phyloP scores from a whole-genome alignment of 306 rosid genomes.

The Quercus mongolica region DNA sequence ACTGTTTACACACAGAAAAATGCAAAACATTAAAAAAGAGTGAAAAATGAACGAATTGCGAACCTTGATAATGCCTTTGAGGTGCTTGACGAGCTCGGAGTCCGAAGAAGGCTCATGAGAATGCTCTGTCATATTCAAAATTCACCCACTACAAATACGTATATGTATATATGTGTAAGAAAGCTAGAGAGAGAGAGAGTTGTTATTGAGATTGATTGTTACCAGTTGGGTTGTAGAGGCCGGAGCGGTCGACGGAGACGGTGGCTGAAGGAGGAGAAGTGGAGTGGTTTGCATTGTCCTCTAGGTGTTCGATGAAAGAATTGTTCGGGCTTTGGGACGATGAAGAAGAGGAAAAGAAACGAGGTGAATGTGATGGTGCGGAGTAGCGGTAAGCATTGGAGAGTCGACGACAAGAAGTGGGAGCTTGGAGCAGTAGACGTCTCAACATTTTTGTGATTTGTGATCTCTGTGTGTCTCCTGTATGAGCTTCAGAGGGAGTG shows the following conservation, averaged over 20 bases:
- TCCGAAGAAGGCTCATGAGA: slow-evolving; percentile 43
- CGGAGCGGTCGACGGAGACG: slow-evolving; percentile 49
- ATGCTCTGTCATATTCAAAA: slow-evolving; percentile 31
- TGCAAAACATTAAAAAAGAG: not conserved
- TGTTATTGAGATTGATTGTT: not conserved
- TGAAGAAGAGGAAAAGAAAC: slow-evolving; percentile 23
- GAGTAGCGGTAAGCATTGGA: slow-evolving; percentile 6
- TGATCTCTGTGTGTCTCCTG: not conserved
- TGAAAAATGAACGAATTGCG: not conserved
- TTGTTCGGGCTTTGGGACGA: slow-evolving; percentile 25
- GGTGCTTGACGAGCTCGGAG: slow-evolving; percentile 57
- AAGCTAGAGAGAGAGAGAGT: not conserved
- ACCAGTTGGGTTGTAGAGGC: slow-evolving; percentile 43
- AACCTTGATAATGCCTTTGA: slow-evolving; percentile 56
- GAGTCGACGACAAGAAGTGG: slow-evolving; percentile 8
- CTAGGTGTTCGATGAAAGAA: slow-evolving; percentile 28
- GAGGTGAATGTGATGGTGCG: not conserved
- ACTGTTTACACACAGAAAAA: not conserved
- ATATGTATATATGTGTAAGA: not conserved
- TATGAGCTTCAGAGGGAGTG: too few relatives aligned
- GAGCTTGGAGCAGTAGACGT: slow-evolving; percentile 30
- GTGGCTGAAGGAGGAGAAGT: slow-evolving; percentile 30
- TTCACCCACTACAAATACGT: not conserved
- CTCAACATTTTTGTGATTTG: slow-evolving; percentile 28
- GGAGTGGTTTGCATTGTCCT: slow-evolving; percentile 12